Percentiles rank a stretch among this genome's conserved stretches.
Evolutionary conservation across 2,329 filamentous ascomycete species (phyloP).

Genomic region (Blastomyces parvus): DNA sequence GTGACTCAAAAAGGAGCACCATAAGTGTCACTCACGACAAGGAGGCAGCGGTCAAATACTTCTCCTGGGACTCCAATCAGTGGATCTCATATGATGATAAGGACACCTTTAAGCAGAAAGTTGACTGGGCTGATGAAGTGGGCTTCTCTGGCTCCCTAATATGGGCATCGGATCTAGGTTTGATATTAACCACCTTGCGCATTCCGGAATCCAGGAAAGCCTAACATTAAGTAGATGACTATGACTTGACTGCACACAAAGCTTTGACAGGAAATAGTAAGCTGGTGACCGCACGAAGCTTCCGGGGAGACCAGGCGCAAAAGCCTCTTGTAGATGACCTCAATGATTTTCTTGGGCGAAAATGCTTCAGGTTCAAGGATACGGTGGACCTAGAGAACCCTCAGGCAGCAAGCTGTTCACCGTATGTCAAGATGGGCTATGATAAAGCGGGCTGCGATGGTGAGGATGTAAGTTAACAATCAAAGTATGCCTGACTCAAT

Average conservation of each 20-base stretch:
- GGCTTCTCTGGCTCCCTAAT: slow-evolving; percentile 11
- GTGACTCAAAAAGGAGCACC: background rate
- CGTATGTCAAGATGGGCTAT: slow-evolving; percentile 9
- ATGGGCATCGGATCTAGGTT: slow-evolving; percentile 12
- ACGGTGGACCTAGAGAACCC: slow-evolving; percentile 1
- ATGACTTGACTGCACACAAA: slow-evolving; percentile 1
- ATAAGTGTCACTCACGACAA: background rate
- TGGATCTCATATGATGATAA: slow-evolving; percentile 14
- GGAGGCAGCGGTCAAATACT: slow-evolving; percentile 4
- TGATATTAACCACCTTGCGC: background rate
- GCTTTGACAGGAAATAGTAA: slow-evolving; percentile 1
- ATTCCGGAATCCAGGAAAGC: background rate
- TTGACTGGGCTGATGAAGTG: slow-evolving; percentile 9
- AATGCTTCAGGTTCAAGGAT: background rate
- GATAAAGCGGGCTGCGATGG: slow-evolving; percentile 8
- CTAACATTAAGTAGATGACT: background rate
- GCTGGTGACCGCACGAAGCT: background rate
- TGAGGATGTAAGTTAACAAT: slow-evolving; percentile 8
- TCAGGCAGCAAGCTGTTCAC: slow-evolving; percentile 4
- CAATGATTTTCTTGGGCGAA: background rate
- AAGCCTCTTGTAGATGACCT: background rate
- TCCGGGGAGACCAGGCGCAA: background rate
- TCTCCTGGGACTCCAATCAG: slow-evolving; percentile 2
- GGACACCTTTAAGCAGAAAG: slow-evolving; percentile 11
- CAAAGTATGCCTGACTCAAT: background rate